A percentile compares a stretch with the other conserved stretches of the same genome.
Evolutionary conservation across 495 filamentous ascomycete species (phyloP).

Genomic region (Penicillium diatomitis): DNA sequence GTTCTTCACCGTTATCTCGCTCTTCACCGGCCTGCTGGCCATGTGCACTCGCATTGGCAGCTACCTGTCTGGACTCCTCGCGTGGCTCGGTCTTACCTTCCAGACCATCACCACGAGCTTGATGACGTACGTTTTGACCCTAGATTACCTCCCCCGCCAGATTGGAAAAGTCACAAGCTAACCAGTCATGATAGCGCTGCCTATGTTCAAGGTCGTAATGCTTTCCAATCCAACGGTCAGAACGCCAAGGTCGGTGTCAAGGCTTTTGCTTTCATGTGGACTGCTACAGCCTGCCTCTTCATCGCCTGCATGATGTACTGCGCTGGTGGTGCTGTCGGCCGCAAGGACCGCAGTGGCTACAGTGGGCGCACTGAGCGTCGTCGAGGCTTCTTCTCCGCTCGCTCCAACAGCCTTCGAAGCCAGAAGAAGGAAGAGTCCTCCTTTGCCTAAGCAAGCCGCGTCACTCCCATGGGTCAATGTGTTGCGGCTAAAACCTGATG

Average conservation of each 20-base stretch:
- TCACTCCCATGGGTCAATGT: not conserved
- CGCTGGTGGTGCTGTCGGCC: conserved; percentile 32
- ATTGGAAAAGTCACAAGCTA: conserved; percentile 3
- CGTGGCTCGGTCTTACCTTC: conserved; percentile 50
- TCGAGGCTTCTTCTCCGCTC: conserved; percentile 34
- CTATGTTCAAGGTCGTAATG: conserved; percentile 67
- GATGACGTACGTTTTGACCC: conserved; percentile 54
- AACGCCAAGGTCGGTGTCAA: conserved; percentile 56
- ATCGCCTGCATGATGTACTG: conserved; percentile 67
- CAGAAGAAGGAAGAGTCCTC: conserved; percentile 25
- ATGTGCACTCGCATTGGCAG: conserved; percentile 52
- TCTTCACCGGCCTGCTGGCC: conserved; percentile 54
- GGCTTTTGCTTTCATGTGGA: conserved; percentile 83
- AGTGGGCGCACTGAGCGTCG: conserved; percentile 33
- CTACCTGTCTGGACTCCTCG: conserved; percentile 48
- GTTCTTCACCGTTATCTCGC: conserved; percentile 51
- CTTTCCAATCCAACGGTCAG: conserved; percentile 51
- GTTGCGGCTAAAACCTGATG: too few species aligned
- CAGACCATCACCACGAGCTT: conserved; percentile 52
- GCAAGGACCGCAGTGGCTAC: conserved; percentile 27
- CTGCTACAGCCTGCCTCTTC: conserved; percentile 57
- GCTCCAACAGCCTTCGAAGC: conserved; percentile 26
- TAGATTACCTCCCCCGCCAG: too few species aligned
- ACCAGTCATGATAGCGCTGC: conserved; percentile 44
- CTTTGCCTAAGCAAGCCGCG: conserved; percentile 14